Conservation (phyloP, 148 eudicot genomes). For the Spergularia marina region DNA sequence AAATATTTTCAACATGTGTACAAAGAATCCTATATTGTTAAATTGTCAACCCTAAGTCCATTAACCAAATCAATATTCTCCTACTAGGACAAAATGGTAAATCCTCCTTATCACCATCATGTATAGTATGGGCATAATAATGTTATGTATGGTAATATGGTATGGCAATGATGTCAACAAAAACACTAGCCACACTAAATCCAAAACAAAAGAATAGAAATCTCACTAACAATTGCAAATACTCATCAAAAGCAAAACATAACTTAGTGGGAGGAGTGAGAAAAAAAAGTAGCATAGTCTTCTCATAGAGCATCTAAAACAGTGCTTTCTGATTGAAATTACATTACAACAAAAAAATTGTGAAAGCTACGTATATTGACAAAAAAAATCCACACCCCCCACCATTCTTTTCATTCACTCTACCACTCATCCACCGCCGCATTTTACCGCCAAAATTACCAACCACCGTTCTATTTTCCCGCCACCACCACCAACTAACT, state of each 20-base stretch:
- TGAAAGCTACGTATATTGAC: conserved; percentile 15
- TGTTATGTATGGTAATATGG: too few relatives aligned
- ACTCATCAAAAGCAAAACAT: background rate
- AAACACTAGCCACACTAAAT: conserved; percentile 10
- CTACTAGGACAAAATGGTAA: conserved; percentile 5
- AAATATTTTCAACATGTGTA: background rate
- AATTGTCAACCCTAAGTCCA: background rate
- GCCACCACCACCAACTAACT: background rate
- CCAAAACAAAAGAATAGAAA: conserved; percentile 24
- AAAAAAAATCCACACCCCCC: background rate
- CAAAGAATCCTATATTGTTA: background rate
- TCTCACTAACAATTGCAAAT: conserved; percentile 4
- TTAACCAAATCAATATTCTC: background rate
- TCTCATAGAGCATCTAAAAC: conserved; percentile 9
- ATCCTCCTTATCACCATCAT: background rate
- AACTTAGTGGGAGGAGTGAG: conserved; percentile 24
- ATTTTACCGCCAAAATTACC: background rate
- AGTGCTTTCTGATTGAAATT: conserved; percentile 1
- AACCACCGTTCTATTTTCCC: background rate
- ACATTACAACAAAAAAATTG: background rate
- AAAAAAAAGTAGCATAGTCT: conserved; percentile 3
- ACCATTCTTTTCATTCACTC: conserved; percentile 5
- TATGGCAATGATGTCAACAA: conserved; percentile 22
- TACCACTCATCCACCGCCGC: conserved; percentile 17
- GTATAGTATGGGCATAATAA: conserved; percentile 4